phyloP scores from a whole-genome alignment of 495 filamentous ascomycete species.

The Oidiodendron maius region DNA sequence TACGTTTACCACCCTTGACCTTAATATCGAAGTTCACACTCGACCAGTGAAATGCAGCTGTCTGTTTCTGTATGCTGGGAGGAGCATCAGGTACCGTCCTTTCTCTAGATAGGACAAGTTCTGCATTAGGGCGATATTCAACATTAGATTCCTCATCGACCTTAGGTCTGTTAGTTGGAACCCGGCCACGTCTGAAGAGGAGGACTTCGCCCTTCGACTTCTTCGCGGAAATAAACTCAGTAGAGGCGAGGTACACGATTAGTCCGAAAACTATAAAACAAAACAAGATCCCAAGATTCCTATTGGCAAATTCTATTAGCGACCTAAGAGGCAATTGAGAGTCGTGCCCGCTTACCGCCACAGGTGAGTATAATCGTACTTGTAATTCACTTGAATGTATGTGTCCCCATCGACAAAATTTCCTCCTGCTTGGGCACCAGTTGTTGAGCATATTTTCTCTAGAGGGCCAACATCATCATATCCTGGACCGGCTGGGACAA shows the following conservation, averaged over 20 bases:
- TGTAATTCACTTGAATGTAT: constrained; percentile 56
- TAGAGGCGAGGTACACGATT: constrained; percentile 57
- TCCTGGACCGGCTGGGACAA: constrained; percentile 42
- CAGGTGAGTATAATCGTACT: constrained; percentile 53
- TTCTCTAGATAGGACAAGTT: too few relatives aligned
- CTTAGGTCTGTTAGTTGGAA: not conserved
- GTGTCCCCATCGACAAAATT: constrained; percentile 56
- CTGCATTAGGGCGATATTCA: too few relatives aligned
- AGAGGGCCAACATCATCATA: constrained; percentile 11
- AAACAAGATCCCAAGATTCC: constrained; percentile 71
- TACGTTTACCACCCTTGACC: constrained; percentile 64
- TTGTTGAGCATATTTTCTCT: constrained; percentile 17
- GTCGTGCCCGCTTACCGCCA: constrained; percentile 45
- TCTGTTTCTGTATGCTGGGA: constrained; percentile 50
- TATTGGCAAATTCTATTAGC: not conserved
- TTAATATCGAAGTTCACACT: constrained; percentile 84
- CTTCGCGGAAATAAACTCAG: constrained; percentile 70
- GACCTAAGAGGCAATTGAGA: not conserved
- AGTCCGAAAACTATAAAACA: constrained; percentile 64
- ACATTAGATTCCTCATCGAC: constrained; percentile 27
- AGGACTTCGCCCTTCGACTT: constrained; percentile 89
- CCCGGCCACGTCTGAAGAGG: constrained; percentile 70
- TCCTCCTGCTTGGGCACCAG: constrained; percentile 20
- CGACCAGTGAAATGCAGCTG: constrained; percentile 67
- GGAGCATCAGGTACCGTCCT: too few relatives aligned